Conservation (phyloP, 2,329 filamentous ascomycete species). For the Teratosphaeria zuluensis region DNA sequence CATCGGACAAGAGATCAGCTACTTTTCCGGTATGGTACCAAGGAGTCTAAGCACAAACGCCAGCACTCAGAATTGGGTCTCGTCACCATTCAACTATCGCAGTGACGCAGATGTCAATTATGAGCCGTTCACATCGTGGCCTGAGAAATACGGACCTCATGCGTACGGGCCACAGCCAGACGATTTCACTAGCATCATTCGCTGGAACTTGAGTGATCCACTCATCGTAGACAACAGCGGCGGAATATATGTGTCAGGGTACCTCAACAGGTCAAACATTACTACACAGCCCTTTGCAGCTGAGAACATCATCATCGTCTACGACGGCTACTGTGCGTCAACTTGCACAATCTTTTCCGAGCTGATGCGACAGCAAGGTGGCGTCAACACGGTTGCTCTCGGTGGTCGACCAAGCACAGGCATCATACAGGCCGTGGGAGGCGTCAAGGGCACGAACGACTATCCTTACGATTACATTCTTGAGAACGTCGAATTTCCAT, state of each 20-base stretch:
- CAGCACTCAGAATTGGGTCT: conserved; percentile 32
- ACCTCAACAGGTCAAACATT: conserved; percentile 38
- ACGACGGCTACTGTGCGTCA: conserved; percentile 37
- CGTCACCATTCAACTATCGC: conserved; percentile 38
- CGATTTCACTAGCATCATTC: conserved; percentile 47
- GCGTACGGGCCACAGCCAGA: conserved; percentile 36
- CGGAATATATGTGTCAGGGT: conserved; percentile 38
- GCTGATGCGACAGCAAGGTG: conserved; percentile 36
- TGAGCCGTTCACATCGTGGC: conserved; percentile 39
- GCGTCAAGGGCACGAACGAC: conserved; percentile 35
- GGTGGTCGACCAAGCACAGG: conserved; percentile 33
- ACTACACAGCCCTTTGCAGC: conserved; percentile 44
- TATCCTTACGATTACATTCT: conserved; percentile 16
- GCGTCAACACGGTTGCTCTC: conserved; percentile 33
- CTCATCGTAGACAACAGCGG: conserved; percentile 27
- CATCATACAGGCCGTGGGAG: conserved; percentile 36
- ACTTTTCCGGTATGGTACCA: conserved; percentile 23
- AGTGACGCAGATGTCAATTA: conserved; percentile 39
- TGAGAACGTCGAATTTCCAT: conserved; percentile 10
- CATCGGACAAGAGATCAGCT: conserved; percentile 32
- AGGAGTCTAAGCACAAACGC: conserved; percentile 25
- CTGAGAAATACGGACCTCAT: conserved; percentile 38
- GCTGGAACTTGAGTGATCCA: conserved; percentile 41
- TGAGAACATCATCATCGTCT: conserved; percentile 47
- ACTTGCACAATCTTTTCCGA: conserved; percentile 40